These are phyloP conservation scores for Sinapis alba DNA, from an alignment of 441 rosid species.

Conservation along the genomic window DNA sequence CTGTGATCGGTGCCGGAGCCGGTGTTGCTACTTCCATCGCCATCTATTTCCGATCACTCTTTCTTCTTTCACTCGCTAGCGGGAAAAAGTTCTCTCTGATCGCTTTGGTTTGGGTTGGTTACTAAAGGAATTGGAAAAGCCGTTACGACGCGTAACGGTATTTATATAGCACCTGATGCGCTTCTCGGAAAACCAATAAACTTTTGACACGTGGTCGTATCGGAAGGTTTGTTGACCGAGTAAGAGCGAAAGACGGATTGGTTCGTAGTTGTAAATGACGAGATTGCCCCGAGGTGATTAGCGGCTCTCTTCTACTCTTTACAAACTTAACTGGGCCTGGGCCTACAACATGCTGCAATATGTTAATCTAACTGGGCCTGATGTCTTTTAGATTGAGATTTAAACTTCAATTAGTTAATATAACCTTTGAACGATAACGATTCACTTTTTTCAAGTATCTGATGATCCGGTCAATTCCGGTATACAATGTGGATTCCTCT, in stretches of 20 bases:
- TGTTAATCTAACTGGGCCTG: not conserved
- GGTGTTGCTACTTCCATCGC: slow-evolving; percentile 44
- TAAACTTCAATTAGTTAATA: too few relatives aligned
- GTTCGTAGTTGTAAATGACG: slow-evolving; percentile 32
- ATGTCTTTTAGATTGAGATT: too few relatives aligned
- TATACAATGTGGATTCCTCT: too few relatives aligned
- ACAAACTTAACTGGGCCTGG: too few relatives aligned
- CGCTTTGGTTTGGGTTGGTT: not conserved
- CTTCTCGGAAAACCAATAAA: not conserved
- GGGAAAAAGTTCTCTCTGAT: slow-evolving; percentile 31
- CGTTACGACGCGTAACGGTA: slow-evolving; percentile 32
- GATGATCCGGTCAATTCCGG: too few relatives aligned
- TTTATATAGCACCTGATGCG: slow-evolving; percentile 27
- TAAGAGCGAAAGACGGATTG: slow-evolving; percentile 41
- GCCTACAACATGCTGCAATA: not conserved
- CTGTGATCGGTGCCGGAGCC: slow-evolving; percentile 35
- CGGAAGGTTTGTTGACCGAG: slow-evolving; percentile 33
- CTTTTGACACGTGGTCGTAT: slow-evolving; percentile 27
- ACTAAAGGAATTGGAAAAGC: slow-evolving; percentile 26
- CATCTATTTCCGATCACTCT: slow-evolving; percentile 24
- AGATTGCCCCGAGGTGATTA: not conserved
- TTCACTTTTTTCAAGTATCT: too few relatives aligned
- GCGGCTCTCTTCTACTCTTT: not conserved
- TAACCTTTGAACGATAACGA: not conserved
- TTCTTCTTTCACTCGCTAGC: slow-evolving; percentile 6